Base-by-base conservation (phyloP, 768 basidiomycete genomes). In the Leccinellum rugosiceps region DNA sequence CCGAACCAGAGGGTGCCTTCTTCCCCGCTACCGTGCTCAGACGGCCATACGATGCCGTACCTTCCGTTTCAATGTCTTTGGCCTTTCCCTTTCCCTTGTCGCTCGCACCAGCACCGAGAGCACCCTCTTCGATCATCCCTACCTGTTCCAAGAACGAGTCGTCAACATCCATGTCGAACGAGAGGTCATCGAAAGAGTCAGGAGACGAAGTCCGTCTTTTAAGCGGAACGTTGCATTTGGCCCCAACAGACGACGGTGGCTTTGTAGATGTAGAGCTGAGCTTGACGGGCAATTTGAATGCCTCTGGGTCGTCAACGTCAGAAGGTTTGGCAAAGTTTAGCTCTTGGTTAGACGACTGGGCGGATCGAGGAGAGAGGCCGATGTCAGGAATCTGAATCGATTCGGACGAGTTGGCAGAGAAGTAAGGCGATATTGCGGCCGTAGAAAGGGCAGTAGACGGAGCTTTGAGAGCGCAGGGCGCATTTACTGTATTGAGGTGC, bases 81-180 rank as follows among this genome's bases (percentile, higher is more conserved):
- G 56, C 66, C 55, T 65, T 64, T 47, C 60, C 67, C 6, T 66
- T 71, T 26, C 63, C 59, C n/a, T 61, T 67, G 53, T 48, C 53
- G 32, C 53, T 60, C 44, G 58, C 25, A 10, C 43, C 49, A 4
- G 56, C 54, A 23, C 49, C 50, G 15, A 67, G 56, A 19, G 59
- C 64, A 23, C 62, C 60, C 46, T 59, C 58, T 59, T 71, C 68
- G 32, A 67, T 64, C 63, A 60, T 61, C 32, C 69, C 72, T 55
- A 68, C 63, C 57, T 76, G 75, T 59, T 73, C 76, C 21, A 80
- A 65, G 57, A 82, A 74, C 13, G 63, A 71, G 6, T 75, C 78
- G 48, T 77, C 72, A 45, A 78, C 62, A 13, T 70, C 70, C 63
- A 74, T 62, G 32, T 71, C 71, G 43, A 73, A 66, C 26, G 71